Evolutionary conservation across 129 eudicot genomes (phyloP).

Genomic region (Chrysanthemum makinoi): DNA sequence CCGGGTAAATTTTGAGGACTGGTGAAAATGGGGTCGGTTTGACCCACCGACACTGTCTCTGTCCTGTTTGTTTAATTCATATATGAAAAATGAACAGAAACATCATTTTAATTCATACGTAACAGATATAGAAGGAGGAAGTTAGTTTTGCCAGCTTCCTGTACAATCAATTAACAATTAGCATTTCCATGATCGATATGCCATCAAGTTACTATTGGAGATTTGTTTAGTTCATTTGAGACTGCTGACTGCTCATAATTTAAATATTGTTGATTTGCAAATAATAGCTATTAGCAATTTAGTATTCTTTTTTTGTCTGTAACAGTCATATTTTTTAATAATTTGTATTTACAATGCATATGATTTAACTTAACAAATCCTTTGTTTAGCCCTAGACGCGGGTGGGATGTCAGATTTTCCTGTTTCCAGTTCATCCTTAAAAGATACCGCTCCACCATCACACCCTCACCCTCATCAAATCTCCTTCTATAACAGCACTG

Average conservation of each 20-base stretch:
- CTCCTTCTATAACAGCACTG: constrained; percentile 39
- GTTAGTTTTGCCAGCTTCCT: not conserved
- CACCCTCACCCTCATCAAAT: constrained; percentile 40
- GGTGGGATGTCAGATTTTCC: constrained; percentile 44
- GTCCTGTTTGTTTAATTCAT: not conserved
- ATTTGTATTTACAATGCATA: constrained; percentile 1
- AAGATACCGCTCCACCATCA: constrained; percentile 32
- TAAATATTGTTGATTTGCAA: not conserved
- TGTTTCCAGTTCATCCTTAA: constrained; percentile 37
- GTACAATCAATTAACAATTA: not conserved
- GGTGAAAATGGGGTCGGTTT: not conserved
- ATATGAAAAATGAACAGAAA: not conserved
- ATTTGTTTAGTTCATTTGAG: too few relatives aligned
- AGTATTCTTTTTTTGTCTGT: not conserved
- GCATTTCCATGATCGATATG: too few relatives aligned
- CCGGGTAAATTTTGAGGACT: not conserved
- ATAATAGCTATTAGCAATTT: not conserved
- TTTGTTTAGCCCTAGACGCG: constrained; percentile 35
- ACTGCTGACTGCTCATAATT: too few relatives aligned
- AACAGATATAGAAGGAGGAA: too few relatives aligned
- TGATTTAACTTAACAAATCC: not conserved
- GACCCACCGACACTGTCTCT: not conserved
- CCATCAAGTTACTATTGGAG: too few relatives aligned
- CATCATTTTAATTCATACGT: too few relatives aligned
- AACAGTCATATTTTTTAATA: not conserved